Evolutionary conservation across 208 protist species (phyloP), one percentile per base, ranked within the genome.

Genomic region (Acanthamoeba rhysodes): DNA sequence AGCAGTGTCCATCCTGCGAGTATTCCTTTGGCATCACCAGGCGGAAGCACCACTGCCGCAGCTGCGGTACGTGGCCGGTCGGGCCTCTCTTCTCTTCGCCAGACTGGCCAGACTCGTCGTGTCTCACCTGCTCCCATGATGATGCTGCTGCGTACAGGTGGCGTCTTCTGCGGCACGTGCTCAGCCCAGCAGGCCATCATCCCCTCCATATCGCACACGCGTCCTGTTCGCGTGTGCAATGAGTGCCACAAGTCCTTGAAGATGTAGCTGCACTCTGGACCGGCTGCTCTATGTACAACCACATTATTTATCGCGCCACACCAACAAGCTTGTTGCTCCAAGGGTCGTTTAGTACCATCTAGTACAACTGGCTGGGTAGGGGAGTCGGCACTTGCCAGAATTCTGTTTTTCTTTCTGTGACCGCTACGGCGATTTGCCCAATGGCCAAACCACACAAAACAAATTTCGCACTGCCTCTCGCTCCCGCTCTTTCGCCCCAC

Each of bases 151-250:
- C 5, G 32, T 20, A 7, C 62, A 92, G 85, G 85, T 45, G 62
- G 62, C 27, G 62, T 92, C 53, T 92, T 92, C 62, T 92, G 85
- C 29, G 57, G 85, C 45, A 14, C 85, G 62, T 92, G 85, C 85
- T 92, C 85, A 10, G 85, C 85, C 5, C 55, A 74, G 6, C 59
- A 92, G 57, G 57, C 57, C 41, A 74, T 92, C 62, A 74, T 92
- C 34, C 85, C 85, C 8, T 18, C 34, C 53, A 92, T 92, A 10
- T 92, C 85, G 9, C 27, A 32, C n/a, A 53, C 85, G 76, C 76
- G 76, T 0, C 41, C 76, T 14, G 76, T 85, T 10, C 76, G 76
- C 34, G 76, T 85, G 76, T 85, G 76, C 76, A 85, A 85, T 22
- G 22, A 32, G 8, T 85, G 76, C 29, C 41, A 57, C 48, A 85